These are phyloP conservation scores for Coniochaeta ligniaria DNA, from an alignment of 2,329 filamentous ascomycete species.

Conservation along the genomic window DNA sequence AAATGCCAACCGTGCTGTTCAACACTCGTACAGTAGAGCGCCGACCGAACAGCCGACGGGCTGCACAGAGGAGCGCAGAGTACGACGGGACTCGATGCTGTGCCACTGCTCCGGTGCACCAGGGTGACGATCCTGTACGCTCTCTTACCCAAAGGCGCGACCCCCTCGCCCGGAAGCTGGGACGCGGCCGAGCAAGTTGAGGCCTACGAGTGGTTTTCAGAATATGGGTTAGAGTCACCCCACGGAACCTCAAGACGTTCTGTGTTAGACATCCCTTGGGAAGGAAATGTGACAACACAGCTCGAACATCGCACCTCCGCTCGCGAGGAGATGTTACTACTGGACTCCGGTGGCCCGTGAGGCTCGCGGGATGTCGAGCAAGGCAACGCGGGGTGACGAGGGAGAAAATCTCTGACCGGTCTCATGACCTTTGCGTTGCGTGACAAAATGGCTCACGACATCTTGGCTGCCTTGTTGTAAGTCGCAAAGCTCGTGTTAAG, in stretches of 20 bases:
- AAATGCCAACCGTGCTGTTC: not conserved
- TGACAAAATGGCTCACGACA: not conserved
- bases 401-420: not conserved
- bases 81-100: not conserved
- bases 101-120: not conserved
- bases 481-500: not conserved
- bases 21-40: not conserved
- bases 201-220: not conserved
- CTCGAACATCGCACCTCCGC: not conserved
- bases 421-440: not conserved
- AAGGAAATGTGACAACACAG: not conserved
- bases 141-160: not conserved
- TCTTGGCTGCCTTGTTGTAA: not conserved
- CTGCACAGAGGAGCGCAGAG: not conserved
- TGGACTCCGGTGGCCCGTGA: not conserved
- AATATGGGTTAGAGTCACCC: not conserved
- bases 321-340: not conserved
- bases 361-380: not conserved
- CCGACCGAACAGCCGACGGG: not conserved
- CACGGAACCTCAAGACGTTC: no score
- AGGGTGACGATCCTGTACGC: not conserved
- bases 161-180: not conserved
- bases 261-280: not conserved
- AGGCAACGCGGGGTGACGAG: not conserved
- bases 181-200: not conserved